Base-by-base conservation (phyloP, 352 stramenopile genomes). In the Halophytophthora polymorphica region DNA sequence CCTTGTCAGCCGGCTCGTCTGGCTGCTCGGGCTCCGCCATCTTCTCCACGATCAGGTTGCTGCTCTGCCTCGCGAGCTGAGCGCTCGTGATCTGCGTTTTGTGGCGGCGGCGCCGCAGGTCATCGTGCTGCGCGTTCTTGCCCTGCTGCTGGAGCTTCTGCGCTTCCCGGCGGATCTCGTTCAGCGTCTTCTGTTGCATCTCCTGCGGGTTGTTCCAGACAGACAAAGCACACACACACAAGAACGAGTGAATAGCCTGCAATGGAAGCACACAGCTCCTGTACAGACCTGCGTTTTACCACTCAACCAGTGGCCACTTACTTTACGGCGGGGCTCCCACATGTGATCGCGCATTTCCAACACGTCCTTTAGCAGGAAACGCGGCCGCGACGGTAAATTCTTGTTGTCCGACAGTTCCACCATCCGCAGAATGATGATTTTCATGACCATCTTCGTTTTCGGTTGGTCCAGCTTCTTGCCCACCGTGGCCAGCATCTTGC, bases 381-480 rank as follows among this genome's bases (percentile, higher is more conserved):
- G 79, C 23, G 76, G 64, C 31, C 86, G 77, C 6, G 86, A 95
- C 5, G 79, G 66, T 29, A 95, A 47, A n/a, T 69, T 76, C 6
- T 58, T 64, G 31, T 93, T 74, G 6, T 93, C 71, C 0, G 81
- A 90, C 6, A 95, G 76, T 59, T 93, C 81, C 33, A 95, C 82
- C 44, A 94, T 69, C 8, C 83, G 83, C 41, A 92, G 54, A 49
- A 95, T 88, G 43, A 93, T 79, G 33, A 93, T 88, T 33, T 88
- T 83, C 85, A 95, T 95, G 35, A 89, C 76, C 11, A 57, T 78
- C 42, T 88, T 86, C 2, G 64, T 79, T 47, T 87, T 83, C 0
- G 74, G 73, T 25, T 91, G 77, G 37, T 95, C 86, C 43, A 90
- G 90, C 57, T 94, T 94, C 63, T 95, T 95, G 38, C 86, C 86